Evolutionary conservation across 768 basidiomycete species (phyloP).

Genomic region (Kockovaella imperatae): DNA sequence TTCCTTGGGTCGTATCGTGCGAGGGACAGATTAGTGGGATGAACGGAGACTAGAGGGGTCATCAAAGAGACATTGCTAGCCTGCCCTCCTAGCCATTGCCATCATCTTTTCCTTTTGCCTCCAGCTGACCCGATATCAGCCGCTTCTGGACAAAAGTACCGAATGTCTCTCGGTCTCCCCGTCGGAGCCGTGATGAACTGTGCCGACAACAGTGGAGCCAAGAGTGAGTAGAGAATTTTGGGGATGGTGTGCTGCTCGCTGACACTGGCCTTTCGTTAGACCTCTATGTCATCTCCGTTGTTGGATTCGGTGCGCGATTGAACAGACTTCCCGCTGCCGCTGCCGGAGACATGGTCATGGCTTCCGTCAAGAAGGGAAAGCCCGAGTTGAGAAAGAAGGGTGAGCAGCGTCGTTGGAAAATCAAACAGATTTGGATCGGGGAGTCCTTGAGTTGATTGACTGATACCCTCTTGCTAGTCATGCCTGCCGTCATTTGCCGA

Average conservation of each 20-base stretch:
- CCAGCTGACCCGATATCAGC: conserved; percentile 29
- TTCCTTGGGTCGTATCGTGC: neutral
- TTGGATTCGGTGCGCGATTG: conserved; percentile 87
- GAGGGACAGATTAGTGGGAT: neutral
- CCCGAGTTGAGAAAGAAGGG: conserved; percentile 99
- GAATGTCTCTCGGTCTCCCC: conserved; percentile 57
- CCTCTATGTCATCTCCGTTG: conserved; percentile 75
- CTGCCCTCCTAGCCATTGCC: neutral
- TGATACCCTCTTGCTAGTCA: conserved; percentile 53
- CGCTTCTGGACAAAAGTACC: conserved; percentile 83
- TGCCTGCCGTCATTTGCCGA: conserved; percentile 93
- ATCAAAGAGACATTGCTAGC: neutral
- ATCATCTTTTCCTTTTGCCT: neutral
- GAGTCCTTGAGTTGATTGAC: neutral
- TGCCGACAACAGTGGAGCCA: conserved; percentile 98
- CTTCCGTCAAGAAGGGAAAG: conserved; percentile 99
- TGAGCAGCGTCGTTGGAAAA: conserved; percentile 49
- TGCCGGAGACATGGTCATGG: conserved; percentile 50
- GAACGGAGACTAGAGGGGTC: neutral
- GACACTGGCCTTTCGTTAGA: conserved; percentile 16
- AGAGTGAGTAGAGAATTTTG: conserved; percentile 50
- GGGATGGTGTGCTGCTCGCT: neutral
- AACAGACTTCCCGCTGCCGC: conserved; percentile 89
- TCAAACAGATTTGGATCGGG: neutral
- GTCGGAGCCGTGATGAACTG: conserved; percentile 71